A percentile compares a stretch with the other conserved stretches of the same genome.
phyloP scores from a whole-genome alignment of 202 grass and related monocot species.

The Brachypodium distachyon region DNA sequence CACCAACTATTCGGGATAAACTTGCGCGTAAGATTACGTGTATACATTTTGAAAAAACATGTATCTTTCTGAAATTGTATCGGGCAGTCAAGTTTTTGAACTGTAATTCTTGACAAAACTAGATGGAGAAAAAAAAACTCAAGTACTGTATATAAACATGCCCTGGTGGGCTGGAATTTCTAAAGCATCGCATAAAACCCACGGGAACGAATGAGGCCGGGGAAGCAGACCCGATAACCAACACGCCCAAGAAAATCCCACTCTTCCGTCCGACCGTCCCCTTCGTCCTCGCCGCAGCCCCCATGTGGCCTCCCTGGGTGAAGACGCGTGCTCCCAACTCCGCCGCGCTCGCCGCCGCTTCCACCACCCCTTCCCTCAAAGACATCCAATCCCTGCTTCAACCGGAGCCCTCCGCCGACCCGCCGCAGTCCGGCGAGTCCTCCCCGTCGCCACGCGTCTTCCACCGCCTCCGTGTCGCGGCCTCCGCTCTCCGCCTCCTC shows the following conservation, averaged over 20 bases:
- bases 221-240: not conserved
- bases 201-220: not conserved
- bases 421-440: not conserved
- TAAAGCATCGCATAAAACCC: not conserved
- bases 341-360: constrained; percentile 1
- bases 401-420: not conserved
- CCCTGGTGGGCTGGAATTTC: not conserved
- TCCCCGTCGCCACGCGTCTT: constrained; percentile 39
- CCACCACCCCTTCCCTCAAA: constrained; percentile 40
- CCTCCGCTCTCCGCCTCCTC: constrained; percentile 32
- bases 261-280: not conserved
- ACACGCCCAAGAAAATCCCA: not conserved
- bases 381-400: constrained; percentile 43
- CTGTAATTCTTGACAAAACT: no score
- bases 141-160: no score
- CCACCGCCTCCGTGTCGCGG: constrained; percentile 59
- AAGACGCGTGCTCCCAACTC: constrained; percentile 28
- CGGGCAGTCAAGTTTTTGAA: no score
- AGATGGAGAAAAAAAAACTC: no score
- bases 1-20: no score
- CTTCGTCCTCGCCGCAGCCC: not conserved
- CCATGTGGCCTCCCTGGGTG: constrained; percentile 65
- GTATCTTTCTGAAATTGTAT: no score
- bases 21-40: no score
- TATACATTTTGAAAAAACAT: no score